These are phyloP conservation scores for Exophiala bonariae DNA, from an alignment of 2,329 filamentous ascomycete species.

Conservation along the genomic window DNA sequence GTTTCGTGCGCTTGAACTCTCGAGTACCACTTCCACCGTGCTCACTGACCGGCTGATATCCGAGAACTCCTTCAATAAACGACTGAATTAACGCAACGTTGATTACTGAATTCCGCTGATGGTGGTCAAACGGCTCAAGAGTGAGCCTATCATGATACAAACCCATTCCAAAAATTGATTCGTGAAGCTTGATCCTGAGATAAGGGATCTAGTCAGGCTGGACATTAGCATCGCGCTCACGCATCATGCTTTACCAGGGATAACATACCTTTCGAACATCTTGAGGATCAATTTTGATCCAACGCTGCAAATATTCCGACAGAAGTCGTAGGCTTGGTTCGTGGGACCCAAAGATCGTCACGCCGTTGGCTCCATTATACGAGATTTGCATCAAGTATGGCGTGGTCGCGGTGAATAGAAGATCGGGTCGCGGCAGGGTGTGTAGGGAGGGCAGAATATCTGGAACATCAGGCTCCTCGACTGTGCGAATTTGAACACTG, in stretches of 20 bases:
- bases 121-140: constrained; percentile 11
- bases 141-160: constrained; percentile 9
- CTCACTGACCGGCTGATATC: constrained; percentile 3
- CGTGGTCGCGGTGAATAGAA: constrained; percentile 6
- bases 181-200: constrained; percentile 6
- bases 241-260: neutral
- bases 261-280: constrained; percentile 7
- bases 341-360: constrained; percentile 11
- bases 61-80: constrained; percentile 12
- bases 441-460: constrained; percentile 7
- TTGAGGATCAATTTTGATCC: constrained; percentile 11
- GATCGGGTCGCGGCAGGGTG: constrained; percentile 9
- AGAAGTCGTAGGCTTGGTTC: constrained; percentile 11
- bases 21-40: neutral
- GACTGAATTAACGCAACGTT: constrained; percentile 6
- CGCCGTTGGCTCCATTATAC: neutral
- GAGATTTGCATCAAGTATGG: constrained; percentile 10
- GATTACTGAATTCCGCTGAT: constrained; percentile 3
- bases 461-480: neutral
- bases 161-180: constrained; percentile 13
- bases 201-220: constrained; percentile 14
- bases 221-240: no score
- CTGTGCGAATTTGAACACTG: neutral
- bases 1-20: constrained; percentile 4
- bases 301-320: constrained; percentile 10